Conservation (phyloP, 257 asterid genomes). For the Gentiana straminea region DNA sequence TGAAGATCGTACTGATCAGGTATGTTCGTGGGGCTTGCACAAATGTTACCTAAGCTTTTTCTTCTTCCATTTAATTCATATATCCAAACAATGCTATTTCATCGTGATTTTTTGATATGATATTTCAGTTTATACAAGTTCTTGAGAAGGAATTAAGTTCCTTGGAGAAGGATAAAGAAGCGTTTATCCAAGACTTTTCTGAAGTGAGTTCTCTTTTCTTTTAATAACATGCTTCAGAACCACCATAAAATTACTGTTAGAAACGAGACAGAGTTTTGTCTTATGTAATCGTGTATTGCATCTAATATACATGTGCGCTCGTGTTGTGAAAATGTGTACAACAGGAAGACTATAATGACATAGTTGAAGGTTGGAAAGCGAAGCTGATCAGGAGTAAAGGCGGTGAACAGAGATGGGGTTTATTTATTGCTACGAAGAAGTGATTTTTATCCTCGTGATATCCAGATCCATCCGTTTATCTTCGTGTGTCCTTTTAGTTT, state of each 20-base stretch:
- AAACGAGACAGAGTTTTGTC: not conserved
- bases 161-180: constrained; percentile 66
- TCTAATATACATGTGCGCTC: not conserved
- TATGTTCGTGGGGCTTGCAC: constrained; percentile 4
- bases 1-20: constrained; percentile 95
- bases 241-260: no score
- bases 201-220: constrained; percentile 35
- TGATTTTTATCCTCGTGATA: constrained; percentile 14
- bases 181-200: constrained; percentile 69
- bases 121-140: constrained; percentile 59
- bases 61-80: not conserved
- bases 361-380: constrained; percentile 84
- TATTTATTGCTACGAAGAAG: constrained; percentile 68
- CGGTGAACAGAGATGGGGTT: constrained; percentile 98
- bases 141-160: constrained; percentile 60
- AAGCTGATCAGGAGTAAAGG: constrained; percentile 64
- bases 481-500: not conserved
- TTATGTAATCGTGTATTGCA: not conserved
- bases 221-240: not conserved
- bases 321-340: not conserved
- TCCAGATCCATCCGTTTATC: not conserved
- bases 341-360: constrained; percentile 52
- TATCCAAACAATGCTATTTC: not conserved
- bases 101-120: not conserved
- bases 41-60: not conserved